Evolutionary conservation across 768 basidiomycete species (phyloP), one percentile per base, ranked within the genome.

Genomic region (Russula vinacea): DNA sequence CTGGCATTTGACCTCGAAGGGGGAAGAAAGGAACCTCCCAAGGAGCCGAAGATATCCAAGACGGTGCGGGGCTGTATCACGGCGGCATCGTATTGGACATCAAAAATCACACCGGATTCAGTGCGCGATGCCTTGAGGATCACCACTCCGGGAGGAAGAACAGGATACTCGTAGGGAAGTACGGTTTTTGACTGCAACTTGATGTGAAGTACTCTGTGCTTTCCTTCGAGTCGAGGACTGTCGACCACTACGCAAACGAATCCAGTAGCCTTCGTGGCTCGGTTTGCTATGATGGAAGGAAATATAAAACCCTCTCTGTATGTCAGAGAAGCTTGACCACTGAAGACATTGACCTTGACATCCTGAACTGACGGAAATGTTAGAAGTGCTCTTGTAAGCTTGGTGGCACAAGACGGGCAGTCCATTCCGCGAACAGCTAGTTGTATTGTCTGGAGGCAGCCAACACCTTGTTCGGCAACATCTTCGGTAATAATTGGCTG

Each of bases 1-100:
- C 60, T 58, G 9, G 69, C 68, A 47, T 68, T 72, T 42, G 64
- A 62, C 13, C 66, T 70, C n/a, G 71, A 69, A 13, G 61, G 59
- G 32, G 70, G 71, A 16, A 69, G 69, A 66, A 71, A 76, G 17
- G 64, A 68, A 42, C 67, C 70, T 45, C 69, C 58, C 45, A 47
- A n/a, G 14, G 62, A n/a, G 19, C 57, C 42, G 44, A 75, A 75
- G 13, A 56, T 52, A 19, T 67, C 70, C 33, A 79, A 58, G 49
- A 77, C 73, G 2, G 73, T 69, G 35, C 78, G 77, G 0, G 77
- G 76, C 24, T 69, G 71, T 37, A 73, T 62, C 22, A 70, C n/a
- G 19, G 50, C 40, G 0, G 73, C 69, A 42, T 75, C 69, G 60
- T 74, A 73, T 26, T 68, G 54, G 19, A 67, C 57, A n/a, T 61